phyloP scores from a whole-genome alignment of 164 flowering plant species.

The Dillenia suffruticosa region DNA sequence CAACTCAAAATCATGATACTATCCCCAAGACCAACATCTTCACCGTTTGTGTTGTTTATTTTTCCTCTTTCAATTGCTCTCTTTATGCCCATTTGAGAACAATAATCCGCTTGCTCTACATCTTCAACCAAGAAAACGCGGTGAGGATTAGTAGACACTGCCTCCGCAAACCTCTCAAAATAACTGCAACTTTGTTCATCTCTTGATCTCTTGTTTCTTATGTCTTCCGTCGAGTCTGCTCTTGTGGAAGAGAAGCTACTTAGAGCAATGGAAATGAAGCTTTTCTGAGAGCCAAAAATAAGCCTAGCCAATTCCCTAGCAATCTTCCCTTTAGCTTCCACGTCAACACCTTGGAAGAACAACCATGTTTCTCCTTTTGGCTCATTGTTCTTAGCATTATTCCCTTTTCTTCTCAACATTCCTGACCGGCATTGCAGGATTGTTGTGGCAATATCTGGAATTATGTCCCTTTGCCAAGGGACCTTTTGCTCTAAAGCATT shows the following conservation, averaged over 20 bases:
- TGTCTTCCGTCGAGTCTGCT: constrained; percentile 57
- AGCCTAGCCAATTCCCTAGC: constrained; percentile 70
- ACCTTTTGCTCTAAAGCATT: constrained; percentile 66
- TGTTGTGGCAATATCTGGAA: constrained; percentile 68
- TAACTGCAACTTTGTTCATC: constrained; percentile 64
- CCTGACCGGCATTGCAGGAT: constrained; percentile 77
- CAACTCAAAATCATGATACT: constrained; percentile 82
- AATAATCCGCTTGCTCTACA: constrained; percentile 68
- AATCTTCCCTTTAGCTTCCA: constrained; percentile 60
- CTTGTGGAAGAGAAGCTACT: constrained; percentile 65
- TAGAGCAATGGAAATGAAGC: constrained; percentile 46
- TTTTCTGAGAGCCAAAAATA: constrained; percentile 61
- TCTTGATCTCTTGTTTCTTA: constrained; percentile 57
- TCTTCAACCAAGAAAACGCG: constrained; percentile 78
- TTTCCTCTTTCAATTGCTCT: constrained; percentile 72
- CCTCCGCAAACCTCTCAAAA: constrained; percentile 62
- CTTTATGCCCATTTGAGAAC: constrained; percentile 64
- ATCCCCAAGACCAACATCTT: constrained; percentile 51
- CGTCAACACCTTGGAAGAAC: constrained; percentile 73
- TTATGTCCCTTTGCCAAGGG: constrained; percentile 72
- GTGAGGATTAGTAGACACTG: constrained; percentile 52
- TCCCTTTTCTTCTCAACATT: constrained; percentile 46
- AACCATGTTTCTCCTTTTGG: constrained; percentile 89
- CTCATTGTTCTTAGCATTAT: constrained; percentile 16
- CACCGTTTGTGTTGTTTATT: constrained; percentile 35